A percentile compares a stretch with the other conserved stretches of the same genome.
Evolutionary conservation across 257 asterid genomes (phyloP).

Genomic region (Lycium ferocissimum): DNA sequence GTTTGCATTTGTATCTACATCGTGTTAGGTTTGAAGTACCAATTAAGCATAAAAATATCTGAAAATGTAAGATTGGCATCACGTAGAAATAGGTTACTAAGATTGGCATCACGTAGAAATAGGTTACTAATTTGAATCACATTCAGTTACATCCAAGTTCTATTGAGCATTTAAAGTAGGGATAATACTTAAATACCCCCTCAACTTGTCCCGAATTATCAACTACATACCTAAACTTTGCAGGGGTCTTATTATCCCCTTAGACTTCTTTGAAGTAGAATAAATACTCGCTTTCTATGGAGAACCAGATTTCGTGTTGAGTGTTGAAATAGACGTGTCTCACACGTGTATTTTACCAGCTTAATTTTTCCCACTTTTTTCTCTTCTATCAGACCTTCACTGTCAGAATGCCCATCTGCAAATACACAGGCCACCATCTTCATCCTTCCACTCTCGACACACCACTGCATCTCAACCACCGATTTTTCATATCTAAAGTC

Average conservation of each 20-base stretch:
- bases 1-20: neutral
- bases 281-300: neutral
- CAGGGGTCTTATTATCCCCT: neutral
- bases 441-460: neutral
- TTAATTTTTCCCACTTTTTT: neutral
- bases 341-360: neutral
- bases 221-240: neutral
- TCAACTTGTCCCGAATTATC: slow-evolving; percentile 5
- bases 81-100: neutral
- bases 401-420: neutral
- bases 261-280: neutral
- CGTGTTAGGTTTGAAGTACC: neutral
- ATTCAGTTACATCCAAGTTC: neutral
- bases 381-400: neutral
- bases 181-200: neutral
- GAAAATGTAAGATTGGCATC: neutral
- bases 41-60: slow-evolving; percentile 3
- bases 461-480: slow-evolving; percentile 15
- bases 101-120: neutral
- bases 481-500: neutral
- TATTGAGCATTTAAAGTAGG: slow-evolving; percentile 12
- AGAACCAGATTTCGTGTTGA: slow-evolving; percentile 1
- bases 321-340: neutral
- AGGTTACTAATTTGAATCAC: slow-evolving; percentile 16
- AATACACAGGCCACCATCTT: slow-evolving; percentile 13